Evolutionary conservation across 495 filamentous ascomycete genomes (phyloP).

Genomic region (Bacidia gigantensis): DNA sequence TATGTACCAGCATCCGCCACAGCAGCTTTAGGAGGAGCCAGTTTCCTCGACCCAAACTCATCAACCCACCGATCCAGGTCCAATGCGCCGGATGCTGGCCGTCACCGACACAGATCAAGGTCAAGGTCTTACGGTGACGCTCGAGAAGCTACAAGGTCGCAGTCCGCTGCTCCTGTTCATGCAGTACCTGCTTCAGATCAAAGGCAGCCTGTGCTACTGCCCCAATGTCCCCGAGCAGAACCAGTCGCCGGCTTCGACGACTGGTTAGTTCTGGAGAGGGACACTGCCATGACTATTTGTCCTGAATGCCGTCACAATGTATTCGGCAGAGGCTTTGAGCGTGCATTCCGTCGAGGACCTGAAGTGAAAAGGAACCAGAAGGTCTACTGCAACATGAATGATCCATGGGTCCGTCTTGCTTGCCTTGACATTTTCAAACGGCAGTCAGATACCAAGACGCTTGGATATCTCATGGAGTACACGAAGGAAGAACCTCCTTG

Average conservation of each 20-base stretch:
- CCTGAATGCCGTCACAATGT: conserved; percentile 47
- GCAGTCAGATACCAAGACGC: conserved; percentile 36
- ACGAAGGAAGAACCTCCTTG: conserved; percentile 31
- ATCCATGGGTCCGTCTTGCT: conserved; percentile 52
- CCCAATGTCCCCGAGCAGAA: conserved; percentile 40
- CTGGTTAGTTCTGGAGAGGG: conserved; percentile 46
- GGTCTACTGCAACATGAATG: conserved; percentile 45
- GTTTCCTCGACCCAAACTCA: not conserved
- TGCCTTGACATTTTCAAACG: conserved; percentile 51
- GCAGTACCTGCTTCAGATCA: not conserved
- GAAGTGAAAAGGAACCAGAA: conserved; percentile 24
- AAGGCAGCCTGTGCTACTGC: conserved; percentile 21
- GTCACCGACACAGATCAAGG: not conserved
- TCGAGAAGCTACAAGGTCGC: not conserved
- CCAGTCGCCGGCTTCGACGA: conserved; percentile 40
- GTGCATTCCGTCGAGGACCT: conserved; percentile 36
- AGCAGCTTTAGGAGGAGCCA: not conserved
- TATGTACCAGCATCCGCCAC: conserved; percentile 2
- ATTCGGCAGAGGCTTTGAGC: conserved; percentile 37
- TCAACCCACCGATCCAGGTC: not conserved
- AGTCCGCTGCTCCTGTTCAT: conserved; percentile 1
- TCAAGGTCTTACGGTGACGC: conserved; percentile 1
- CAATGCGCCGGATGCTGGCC: not conserved
- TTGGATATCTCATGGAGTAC: conserved; percentile 38
- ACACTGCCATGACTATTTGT: conserved; percentile 44